Base-by-base conservation (phyloP, 2,329 filamentous ascomycete genomes). In the Fusarium ramigenum region DNA sequence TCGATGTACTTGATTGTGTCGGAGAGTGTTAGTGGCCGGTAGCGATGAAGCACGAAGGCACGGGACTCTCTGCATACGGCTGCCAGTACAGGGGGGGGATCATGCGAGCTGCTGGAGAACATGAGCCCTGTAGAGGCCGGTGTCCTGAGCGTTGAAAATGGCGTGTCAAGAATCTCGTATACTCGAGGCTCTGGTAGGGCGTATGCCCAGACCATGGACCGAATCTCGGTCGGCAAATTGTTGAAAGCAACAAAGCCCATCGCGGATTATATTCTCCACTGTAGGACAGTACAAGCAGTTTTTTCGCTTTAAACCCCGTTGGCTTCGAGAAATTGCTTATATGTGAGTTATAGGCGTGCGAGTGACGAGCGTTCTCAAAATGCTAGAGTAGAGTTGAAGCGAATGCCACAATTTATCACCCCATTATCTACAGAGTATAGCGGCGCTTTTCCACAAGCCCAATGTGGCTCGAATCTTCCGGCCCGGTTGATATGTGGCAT, bases 161-260 rank as follows among this genome's bases (percentile, higher is more conserved):
- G 72, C 40, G 68, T 63, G 43, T 75, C 72, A 40, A 75, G 58
- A 18, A 77, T 63, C 43, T 77, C 74, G 36, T 75, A 75, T 44
- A 74, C 66, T 60, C 64, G 68, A 36, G 70, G 62, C 36, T 70
- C 74, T n/a, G 63, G 70, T 32, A 77, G 63, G 42, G 72, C 65
- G 47, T 66, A 61, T 49, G 40, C 54, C 72, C 74, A 73, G 23
- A 71, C 57, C 61, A 74, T 77, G n/a, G 61, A 67, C 43, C 72
- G 64, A 47, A 75, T 58, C 72, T 75, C 70, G 39, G 64, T 63
- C 19, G 70, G 75, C 14, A 72, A 43, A 28, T 57, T 73, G 40
- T 34, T 34, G 42, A 75, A 75, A 44, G 58, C 57, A n/a, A 57
- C 40, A 40, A 76, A 75, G 23, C 34, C 57, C 44, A 66, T 52